These are phyloP conservation scores for Gastrolobium bilobum DNA, from an alignment of 306 rosid genomes.

Conservation along the genomic window DNA sequence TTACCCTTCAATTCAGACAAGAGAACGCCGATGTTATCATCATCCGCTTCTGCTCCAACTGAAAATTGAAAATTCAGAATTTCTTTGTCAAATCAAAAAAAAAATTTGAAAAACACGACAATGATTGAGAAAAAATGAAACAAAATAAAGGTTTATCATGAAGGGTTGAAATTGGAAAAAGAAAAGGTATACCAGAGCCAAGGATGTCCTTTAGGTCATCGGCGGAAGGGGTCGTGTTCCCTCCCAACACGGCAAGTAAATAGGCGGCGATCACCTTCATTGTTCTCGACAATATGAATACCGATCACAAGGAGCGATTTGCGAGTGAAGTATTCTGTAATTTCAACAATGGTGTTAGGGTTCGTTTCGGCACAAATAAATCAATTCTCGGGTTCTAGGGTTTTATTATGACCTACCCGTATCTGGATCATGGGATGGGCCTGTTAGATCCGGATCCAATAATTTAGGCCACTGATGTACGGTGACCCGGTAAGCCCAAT, in stretches of 20 bases:
- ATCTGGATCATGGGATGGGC: neutral
- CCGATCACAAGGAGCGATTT: neutral
- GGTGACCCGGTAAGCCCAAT: neutral
- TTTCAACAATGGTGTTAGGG: conserved; percentile 43
- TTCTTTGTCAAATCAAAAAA: neutral
- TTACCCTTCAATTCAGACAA: conserved; percentile 63
- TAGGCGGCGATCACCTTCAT: conserved; percentile 71
- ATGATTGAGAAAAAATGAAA: too few relatives aligned
- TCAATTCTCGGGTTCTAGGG: conserved; percentile 22
- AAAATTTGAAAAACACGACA: too few relatives aligned
- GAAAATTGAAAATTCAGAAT: conserved; percentile 11
- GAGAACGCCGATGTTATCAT: conserved; percentile 53
- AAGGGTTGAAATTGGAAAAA: neutral
- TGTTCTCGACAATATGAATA: neutral
- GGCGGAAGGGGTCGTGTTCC: conserved; percentile 58
- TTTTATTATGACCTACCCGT: conserved; percentile 1
- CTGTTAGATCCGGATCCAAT: neutral
- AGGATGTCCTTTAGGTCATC: conserved; percentile 56
- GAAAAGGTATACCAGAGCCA: conserved; percentile 39
- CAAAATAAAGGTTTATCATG: too few relatives aligned
- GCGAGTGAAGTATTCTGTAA: neutral
- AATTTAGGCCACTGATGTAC: neutral
- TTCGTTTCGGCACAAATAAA: neutral
- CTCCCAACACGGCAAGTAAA: conserved; percentile 66
- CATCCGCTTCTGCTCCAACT: conserved; percentile 79